These are phyloP conservation scores for Clonostachys byssicola DNA, from an alignment of 2,329 filamentous ascomycete genomes.

Conservation along the genomic window DNA sequence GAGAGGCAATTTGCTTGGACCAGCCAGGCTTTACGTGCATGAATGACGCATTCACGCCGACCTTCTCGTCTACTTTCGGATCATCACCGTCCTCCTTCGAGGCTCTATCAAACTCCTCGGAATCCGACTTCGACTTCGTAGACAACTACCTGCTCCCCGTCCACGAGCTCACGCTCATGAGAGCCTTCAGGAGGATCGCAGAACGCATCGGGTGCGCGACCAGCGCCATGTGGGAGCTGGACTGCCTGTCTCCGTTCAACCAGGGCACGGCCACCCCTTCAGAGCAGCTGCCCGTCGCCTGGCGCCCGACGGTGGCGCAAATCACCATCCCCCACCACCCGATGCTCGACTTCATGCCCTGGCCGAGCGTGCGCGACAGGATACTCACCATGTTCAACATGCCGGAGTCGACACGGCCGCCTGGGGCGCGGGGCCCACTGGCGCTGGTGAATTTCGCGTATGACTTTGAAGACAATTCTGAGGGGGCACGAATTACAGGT, in stretches of 20 bases:
- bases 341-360: conserved; percentile 52
- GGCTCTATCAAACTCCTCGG: conserved; percentile 7
- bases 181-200: conserved; percentile 41
- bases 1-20: too few species aligned
- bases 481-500: conserved; percentile 47
- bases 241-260: conserved; percentile 41
- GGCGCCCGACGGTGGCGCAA: conserved; percentile 47
- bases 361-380: conserved; percentile 48
- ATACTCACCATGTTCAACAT: conserved; percentile 46
- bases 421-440: conserved; percentile 36
- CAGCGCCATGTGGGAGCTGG: conserved; percentile 37
- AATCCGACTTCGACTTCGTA: conserved; percentile 19
- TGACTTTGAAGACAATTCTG: conserved; percentile 50
- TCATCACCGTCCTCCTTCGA: conserved; percentile 6
- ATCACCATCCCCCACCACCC: conserved; percentile 49
- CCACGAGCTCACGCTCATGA: conserved; percentile 41
- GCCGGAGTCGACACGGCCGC: conserved; percentile 41
- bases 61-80: too few species aligned
- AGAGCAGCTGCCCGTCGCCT: conserved; percentile 35
- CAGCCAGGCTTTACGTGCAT: too few species aligned
- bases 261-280: conserved; percentile 17
- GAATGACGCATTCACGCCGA: too few species aligned
- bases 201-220: conserved; percentile 32
- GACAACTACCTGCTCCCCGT: conserved; percentile 46
- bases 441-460: conserved; percentile 48